A percentile compares a stretch with the other conserved stretches of the same genome.
phyloP scores from a whole-genome alignment of 371 early-diverging fungal species.

The Blakeslea trispora region DNA sequence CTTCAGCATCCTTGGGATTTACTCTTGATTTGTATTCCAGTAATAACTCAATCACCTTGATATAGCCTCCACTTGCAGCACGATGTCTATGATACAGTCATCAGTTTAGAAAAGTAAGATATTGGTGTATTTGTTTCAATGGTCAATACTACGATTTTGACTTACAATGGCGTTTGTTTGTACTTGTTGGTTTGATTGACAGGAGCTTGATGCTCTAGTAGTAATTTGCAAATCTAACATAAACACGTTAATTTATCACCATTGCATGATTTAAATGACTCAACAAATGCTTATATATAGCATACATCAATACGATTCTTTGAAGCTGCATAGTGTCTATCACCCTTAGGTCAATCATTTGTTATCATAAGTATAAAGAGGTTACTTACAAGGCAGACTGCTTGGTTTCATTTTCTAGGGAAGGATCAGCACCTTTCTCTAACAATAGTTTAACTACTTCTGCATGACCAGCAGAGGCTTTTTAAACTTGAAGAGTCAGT shows the following conservation, averaged over 20 bases:
- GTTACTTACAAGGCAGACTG: constrained; percentile 61
- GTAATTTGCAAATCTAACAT: constrained; percentile 35
- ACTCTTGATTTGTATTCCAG: constrained; percentile 46
- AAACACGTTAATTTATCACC: background rate
- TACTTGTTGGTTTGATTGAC: constrained; percentile 48
- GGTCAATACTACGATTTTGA: no score
- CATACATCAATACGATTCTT: constrained; percentile 53
- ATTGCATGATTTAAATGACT: no score
- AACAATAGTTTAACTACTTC: constrained; percentile 47
- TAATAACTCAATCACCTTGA: constrained; percentile 43
- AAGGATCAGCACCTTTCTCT: constrained; percentile 47
- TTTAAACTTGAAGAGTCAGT: constrained; percentile 3
- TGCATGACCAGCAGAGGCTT: constrained; percentile 58
- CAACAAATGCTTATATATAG: no score
- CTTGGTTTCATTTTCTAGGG: constrained; percentile 52
- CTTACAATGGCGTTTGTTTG: constrained; percentile 59
- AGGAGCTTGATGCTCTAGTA: constrained; percentile 47
- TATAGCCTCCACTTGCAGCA: constrained; percentile 53
- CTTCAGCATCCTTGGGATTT: constrained; percentile 50
- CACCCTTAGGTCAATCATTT: background rate
- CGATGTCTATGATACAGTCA: constrained; percentile 52
- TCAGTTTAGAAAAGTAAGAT: background rate
- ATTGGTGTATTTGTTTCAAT: constrained; percentile 6
- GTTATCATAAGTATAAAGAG: no score
- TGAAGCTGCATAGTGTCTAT: constrained; percentile 59